Conservation (phyloP, 306 rosid genomes). For the Vachellia collinsii region DNA sequence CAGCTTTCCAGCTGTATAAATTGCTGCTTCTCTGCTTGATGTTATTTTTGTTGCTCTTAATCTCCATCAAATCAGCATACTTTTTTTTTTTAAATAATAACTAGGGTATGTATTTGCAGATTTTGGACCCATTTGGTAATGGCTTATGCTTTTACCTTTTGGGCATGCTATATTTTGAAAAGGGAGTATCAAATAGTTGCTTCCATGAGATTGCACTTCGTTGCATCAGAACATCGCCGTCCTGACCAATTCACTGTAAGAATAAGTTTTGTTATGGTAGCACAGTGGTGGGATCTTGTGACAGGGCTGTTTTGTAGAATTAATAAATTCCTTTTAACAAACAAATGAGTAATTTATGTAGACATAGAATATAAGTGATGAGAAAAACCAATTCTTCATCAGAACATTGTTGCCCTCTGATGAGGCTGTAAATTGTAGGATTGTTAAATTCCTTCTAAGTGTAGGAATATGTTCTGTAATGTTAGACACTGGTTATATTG, state of each 20-base stretch:
- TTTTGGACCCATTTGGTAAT: conserved; percentile 97
- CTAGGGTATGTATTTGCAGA: conserved; percentile 55
- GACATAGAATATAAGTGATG: no score
- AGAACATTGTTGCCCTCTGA: conserved; percentile 65
- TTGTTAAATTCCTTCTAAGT: neutral
- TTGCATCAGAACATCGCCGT: conserved; percentile 80
- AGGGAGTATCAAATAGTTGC: conserved; percentile 85
- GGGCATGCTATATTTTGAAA: conserved; percentile 86
- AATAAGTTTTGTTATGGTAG: conserved; percentile 20
- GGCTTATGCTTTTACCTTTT: conserved; percentile 94
- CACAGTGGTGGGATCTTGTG: conserved; percentile 5
- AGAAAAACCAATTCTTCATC: conserved; percentile 56
- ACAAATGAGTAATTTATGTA: neutral
- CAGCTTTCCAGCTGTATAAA: neutral
- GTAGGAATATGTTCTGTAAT: neutral
- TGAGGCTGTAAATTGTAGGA: neutral
- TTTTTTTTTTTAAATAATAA: conserved; percentile 20
- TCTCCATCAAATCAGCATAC: conserved; percentile 9
- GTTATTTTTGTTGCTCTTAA: conserved; percentile 8
- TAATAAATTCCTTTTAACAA: conserved; percentile 11
- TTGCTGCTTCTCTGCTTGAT: neutral
- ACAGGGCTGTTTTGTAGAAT: conserved; percentile 9
- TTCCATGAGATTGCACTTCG: conserved; percentile 85
- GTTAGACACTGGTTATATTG: neutral
- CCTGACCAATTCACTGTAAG: conserved; percentile 96